These are phyloP conservation scores for Ceratocystis variospora DNA, from an alignment of 2,329 filamentous ascomycete species.

Conservation along the genomic window DNA sequence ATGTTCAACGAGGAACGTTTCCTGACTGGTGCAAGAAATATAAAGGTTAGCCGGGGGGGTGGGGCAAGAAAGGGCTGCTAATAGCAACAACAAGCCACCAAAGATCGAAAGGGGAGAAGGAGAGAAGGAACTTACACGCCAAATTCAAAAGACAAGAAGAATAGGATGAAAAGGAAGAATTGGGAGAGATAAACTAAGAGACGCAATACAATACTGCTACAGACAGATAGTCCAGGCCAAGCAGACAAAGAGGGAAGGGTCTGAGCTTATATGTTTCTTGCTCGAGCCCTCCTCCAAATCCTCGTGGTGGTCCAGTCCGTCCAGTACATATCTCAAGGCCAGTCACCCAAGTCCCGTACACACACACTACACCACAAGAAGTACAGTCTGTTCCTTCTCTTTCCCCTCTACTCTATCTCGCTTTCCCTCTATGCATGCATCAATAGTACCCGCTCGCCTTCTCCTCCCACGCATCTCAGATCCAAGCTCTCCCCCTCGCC, in stretches of 20 bases:
- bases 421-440: background rate
- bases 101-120: background rate
- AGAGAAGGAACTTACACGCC: background rate
- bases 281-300: background rate
- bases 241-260: conserved; percentile 1
- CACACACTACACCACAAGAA: too few species aligned
- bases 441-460: background rate
- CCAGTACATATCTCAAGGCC: background rate
- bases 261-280: conserved; percentile 3
- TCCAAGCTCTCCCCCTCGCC: background rate
- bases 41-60: background rate
- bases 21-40: background rate
- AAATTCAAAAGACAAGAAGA: background rate
- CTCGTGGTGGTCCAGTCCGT: background rate
- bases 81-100: background rate
- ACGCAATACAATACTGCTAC: background rate
- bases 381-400: background rate
- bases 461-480: background rate
- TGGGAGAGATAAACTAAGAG: conserved; percentile 1
- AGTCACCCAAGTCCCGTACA: background rate
- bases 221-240: background rate
- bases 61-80: background rate
- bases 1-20: background rate
- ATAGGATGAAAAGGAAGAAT: background rate
- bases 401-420: background rate